Percentiles rank a stretch among this genome's conserved stretches.
phyloP scores from a whole-genome alignment of 2,329 filamentous ascomycete genomes.

The Paraphoma sp. region DNA sequence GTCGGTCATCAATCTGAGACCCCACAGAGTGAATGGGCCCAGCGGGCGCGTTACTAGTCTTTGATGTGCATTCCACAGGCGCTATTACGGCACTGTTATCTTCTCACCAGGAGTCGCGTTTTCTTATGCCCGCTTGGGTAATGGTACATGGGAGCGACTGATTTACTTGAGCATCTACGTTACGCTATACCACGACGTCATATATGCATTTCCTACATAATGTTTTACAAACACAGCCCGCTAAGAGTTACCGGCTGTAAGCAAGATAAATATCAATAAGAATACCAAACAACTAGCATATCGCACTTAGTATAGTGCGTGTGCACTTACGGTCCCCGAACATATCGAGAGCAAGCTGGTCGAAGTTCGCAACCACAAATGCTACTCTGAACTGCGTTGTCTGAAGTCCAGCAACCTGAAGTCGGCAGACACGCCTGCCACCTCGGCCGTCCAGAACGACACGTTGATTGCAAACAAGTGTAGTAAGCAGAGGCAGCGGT shows the following conservation, averaged over 20 bases:
- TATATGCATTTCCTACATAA: slow-evolving; percentile 2
- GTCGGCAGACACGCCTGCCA: too few relatives aligned
- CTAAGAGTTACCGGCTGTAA: background rate
- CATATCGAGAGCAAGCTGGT: background rate
- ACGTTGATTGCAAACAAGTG: background rate
- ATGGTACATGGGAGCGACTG: slow-evolving; percentile 2
- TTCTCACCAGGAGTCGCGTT: slow-evolving; percentile 11
- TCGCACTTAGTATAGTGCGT: background rate
- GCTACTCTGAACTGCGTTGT: too few relatives aligned
- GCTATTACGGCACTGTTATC: slow-evolving; percentile 20
- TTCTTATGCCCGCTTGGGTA: slow-evolving; percentile 4
- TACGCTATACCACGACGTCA: slow-evolving; percentile 24
- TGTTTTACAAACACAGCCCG: background rate
- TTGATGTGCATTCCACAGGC: slow-evolving; percentile 23
- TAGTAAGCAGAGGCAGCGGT: background rate
- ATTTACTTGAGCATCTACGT: slow-evolving; percentile 16
- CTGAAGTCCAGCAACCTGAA: too few relatives aligned
- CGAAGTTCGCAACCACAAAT: too few relatives aligned
- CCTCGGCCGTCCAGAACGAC: too few relatives aligned
- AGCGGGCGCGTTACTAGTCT: slow-evolving; percentile 42
- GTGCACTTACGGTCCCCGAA: background rate
- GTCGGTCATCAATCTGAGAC: slow-evolving; percentile 71
- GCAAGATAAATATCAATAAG: background rate
- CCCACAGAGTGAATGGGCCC: slow-evolving; percentile 30
- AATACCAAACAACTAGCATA: background rate